Percentiles rank a stretch among this genome's conserved stretches.
phyloP scores from a whole-genome alignment of 371 early-diverging fungal genomes.

The Circinella minor region DNA sequence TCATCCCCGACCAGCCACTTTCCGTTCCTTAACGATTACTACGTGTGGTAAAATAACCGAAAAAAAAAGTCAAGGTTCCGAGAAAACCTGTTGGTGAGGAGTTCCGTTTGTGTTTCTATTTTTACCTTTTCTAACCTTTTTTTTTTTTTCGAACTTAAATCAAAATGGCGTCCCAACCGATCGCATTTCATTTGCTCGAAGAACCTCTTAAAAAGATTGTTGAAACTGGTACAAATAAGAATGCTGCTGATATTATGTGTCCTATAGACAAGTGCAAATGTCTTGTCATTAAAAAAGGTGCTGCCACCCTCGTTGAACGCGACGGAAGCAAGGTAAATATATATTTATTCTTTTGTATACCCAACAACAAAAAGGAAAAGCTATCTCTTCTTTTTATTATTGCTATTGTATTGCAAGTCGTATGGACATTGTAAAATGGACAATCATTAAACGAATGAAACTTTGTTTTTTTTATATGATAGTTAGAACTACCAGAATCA shows the following conservation, averaged over 20 bases:
- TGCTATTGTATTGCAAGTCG: too few species aligned
- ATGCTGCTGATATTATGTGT: constrained; percentile 43
- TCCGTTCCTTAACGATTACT: too few species aligned
- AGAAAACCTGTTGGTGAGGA: not conserved
- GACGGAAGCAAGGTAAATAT: constrained; percentile 40
- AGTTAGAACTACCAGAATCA: constrained; percentile 34
- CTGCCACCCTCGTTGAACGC: constrained; percentile 42
- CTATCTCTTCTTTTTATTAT: not conserved
- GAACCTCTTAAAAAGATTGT: constrained; percentile 32
- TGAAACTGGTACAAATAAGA: constrained; percentile 27
- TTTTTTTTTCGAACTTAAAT: not conserved
- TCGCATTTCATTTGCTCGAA: constrained; percentile 28
- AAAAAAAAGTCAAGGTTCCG: too few species aligned
- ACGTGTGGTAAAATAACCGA: too few species aligned
- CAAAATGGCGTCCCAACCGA: constrained; percentile 17
- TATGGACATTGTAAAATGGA: too few species aligned
- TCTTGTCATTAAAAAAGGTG: constrained; percentile 40
- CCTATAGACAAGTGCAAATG: constrained; percentile 46
- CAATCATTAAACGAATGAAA: too few species aligned
- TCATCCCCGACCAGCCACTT: too few species aligned
- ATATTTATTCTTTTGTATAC: not conserved
- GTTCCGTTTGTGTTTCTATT: not conserved
- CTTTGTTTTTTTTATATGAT: not conserved
- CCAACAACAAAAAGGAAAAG: not conserved
- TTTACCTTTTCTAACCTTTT: not conserved